Percentiles rank a stretch among this genome's conserved stretches.
These are phyloP conservation scores for Xylaria sp. DNA, from an alignment of 2,329 filamentous ascomycete genomes.

Conservation along the genomic window DNA sequence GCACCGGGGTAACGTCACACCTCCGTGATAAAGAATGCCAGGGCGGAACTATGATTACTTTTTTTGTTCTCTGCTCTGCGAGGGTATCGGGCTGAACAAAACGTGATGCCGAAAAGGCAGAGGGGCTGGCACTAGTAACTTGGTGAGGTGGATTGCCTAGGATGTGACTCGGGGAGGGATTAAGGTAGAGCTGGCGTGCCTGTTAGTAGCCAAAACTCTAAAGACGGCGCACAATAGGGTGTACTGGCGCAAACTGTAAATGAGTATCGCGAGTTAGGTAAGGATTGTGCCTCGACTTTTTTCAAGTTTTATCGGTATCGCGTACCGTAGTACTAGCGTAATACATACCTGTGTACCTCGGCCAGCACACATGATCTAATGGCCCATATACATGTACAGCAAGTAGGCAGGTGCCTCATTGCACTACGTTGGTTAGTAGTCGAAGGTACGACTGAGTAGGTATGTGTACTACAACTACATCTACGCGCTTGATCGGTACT, in stretches of 20 bases:
- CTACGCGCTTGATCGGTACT: not conserved
- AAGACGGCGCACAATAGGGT: conserved; percentile 33
- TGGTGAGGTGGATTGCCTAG: conserved; percentile 5
- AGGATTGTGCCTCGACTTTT: not conserved
- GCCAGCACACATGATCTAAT: not conserved
- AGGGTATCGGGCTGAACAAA: conserved; percentile 23
- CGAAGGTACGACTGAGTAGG: not conserved
- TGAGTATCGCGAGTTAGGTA: conserved; percentile 18
- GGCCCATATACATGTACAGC: not conserved
- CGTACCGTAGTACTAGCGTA: not conserved
- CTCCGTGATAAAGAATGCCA: conserved; percentile 27
- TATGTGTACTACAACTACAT: not conserved
- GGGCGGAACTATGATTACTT: conserved; percentile 8
- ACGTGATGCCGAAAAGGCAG: conserved; percentile 12
- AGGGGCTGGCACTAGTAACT: not conserved
- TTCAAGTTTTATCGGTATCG: not conserved
- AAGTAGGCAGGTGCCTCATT: not conserved
- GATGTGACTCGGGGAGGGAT: conserved; percentile 17
- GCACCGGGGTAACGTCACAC: conserved; percentile 33
- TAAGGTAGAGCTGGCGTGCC: conserved; percentile 15
- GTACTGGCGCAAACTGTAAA: conserved; percentile 28
- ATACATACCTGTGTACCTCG: not conserved
- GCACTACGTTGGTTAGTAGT: not conserved
- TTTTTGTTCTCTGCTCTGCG: conserved; percentile 6
- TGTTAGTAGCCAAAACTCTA: conserved; percentile 23